Conservation (phyloP, 75 land plant species). For the Picea glauca region DNA sequence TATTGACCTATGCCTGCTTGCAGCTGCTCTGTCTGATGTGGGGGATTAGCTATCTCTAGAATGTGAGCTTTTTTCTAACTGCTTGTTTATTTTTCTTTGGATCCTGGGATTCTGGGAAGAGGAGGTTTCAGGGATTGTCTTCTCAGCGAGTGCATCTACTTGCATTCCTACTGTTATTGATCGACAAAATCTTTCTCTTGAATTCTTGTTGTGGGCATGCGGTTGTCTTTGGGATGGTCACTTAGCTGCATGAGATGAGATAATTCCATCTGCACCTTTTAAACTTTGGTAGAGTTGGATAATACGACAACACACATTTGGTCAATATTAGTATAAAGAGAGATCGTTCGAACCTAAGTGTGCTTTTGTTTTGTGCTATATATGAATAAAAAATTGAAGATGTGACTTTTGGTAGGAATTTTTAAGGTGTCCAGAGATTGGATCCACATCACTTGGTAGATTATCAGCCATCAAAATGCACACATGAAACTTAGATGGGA, state of each 20-base stretch:
- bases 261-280: not conserved
- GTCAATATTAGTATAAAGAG: not conserved
- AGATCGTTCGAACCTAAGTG: not conserved
- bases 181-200: not conserved
- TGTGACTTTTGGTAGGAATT: too few species aligned
- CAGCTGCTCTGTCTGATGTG: not conserved
- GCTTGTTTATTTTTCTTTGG: not conserved
- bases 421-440: too few species aligned
- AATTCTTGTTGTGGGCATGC: not conserved
- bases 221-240: not conserved
- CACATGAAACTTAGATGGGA: too few species aligned
- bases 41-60: not conserved
- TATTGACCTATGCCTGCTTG: not conserved
- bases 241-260: not conserved
- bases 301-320: not conserved
- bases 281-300: not conserved
- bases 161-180: not conserved
- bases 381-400: too few species aligned
- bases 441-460: not conserved
- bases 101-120: not conserved
- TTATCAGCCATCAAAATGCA: not conserved
- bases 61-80: not conserved
- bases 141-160: not conserved
- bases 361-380: not conserved
- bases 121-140: not conserved